Evolutionary conservation across 164 flowering plant genomes (phyloP).

Genomic region (grape (Vitis vinifera)): ASM3070453v1 NC_081822.1:9299001-9299500

Average conservation of each 20-base stretch:
- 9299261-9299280: slow-evolving; percentile 17
- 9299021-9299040: background rate
- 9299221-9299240: too few species aligned
- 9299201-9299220: too few species aligned
- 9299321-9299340: slow-evolving; percentile 14
- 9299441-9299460: too few species aligned
- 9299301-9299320: slow-evolving; percentile 13
- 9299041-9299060: background rate
- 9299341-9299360: slow-evolving; percentile 11
- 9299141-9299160: slow-evolving; percentile 35
- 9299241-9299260: background rate
- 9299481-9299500: too few species aligned
- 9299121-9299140: slow-evolving; percentile 23
- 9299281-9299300: background rate
- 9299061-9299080: too few species aligned
- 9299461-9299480: too few species aligned
- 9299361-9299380: slow-evolving; percentile 10
- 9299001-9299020: too few species aligned
- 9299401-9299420: slow-evolving; percentile 5
- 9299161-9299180: background rate
- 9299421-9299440: slow-evolving; percentile 22
- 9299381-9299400: background rate
- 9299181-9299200: too few species aligned
- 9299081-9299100: background rate
- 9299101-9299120: background rate